These are phyloP conservation scores for Corymbia calophylla DNA, from an alignment of 441 rosid species.

Conservation along the genomic window DNA sequence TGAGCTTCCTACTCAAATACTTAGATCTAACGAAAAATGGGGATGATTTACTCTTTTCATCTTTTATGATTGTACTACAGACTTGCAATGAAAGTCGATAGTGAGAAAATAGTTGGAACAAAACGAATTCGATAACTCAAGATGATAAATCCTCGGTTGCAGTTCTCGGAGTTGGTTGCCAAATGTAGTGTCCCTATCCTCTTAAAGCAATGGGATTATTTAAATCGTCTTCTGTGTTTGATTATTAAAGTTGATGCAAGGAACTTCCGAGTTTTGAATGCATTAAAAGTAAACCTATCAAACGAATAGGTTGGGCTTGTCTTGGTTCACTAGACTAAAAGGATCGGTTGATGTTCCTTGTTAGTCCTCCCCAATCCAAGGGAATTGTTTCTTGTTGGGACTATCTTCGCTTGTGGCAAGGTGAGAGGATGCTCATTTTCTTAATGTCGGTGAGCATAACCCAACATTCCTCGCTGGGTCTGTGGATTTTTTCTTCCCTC, in stretches of 20 bases:
- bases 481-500: too few species aligned
- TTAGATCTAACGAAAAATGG: background rate
- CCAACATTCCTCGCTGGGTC: too few species aligned
- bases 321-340: background rate
- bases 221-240: background rate
- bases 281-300: background rate
- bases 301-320: accelerated
- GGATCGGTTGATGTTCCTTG: too few species aligned
- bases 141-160: background rate
- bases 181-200: background rate
- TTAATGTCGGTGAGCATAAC: too few species aligned
- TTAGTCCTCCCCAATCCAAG: too few species aligned
- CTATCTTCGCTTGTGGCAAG: too few species aligned
- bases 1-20: background rate
- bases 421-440: too few species aligned
- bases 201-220: background rate
- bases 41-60: background rate
- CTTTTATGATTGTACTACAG: background rate
- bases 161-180: background rate
- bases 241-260: background rate
- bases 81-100: background rate
- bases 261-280: background rate
- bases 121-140: background rate
- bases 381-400: too few species aligned
- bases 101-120: background rate